Base-by-base conservation (phyloP, 768 basidiomycete species). In the Collybia sordida region DNA sequence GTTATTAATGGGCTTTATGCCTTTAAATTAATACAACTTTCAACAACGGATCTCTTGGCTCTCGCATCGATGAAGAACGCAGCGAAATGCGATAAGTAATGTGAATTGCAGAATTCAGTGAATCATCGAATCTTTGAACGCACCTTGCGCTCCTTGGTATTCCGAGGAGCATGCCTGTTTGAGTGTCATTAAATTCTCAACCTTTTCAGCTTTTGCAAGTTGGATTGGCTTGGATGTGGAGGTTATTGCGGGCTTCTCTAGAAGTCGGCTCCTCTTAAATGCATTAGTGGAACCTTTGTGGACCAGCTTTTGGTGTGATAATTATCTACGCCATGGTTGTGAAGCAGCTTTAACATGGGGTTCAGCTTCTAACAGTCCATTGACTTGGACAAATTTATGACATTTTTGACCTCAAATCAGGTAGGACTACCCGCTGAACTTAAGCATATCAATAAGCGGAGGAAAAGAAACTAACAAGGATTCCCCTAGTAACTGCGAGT, bases 381-480 rank as follows among this genome's bases (percentile, higher is more conserved):
- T n/a, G n/a, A n/a, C n/a, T n/a, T n/a, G n/a, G n/a, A n/a, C n/a
- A n/a, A n/a, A n/a, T n/a, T n/a, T n/a, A n/a, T n/a, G n/a, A n/a
- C n/a, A n/a, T n/a, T n/a, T n/a, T 52, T 80, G 83, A 82, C 82
- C 84, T 86, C 84, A 83, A 80, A 85, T 85, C 83, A 82, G 81
- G 82, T 78, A 82, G 82, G 85, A 83, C 75, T 85, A 86, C 85
- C 84, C 81, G 78, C 84, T 84, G 82, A 85, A 86, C 82, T 86
- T 86, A 85, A 86, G 85, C 84, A 86, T 85, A 86, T 86, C 82
- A 87, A 85, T 86, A 85, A 87, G 85, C 80, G 80, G 84, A 86
- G 85, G 85, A 86, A 86, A 88, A 88, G 86, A 86, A 88, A 88
- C 83, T 85, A 87, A 86, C 85, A 80, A 85, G 85, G 85, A 86